phyloP scores from a whole-genome alignment of 306 rosid genomes.

The Vachellia collinsii region DNA sequence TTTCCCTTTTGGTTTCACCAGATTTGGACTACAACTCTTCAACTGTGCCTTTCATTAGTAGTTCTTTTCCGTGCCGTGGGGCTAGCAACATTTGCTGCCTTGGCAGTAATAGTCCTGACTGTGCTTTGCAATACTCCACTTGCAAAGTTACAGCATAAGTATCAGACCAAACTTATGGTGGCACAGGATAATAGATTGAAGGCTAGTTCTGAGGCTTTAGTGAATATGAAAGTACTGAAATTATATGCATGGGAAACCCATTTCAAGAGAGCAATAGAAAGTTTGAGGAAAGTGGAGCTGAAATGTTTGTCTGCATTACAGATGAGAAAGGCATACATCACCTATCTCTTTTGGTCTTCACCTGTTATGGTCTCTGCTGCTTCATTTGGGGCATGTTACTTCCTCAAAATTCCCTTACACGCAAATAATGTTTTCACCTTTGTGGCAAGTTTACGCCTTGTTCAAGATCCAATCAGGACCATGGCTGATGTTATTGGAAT shows the following conservation, averaged over 20 bases:
- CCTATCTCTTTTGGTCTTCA: slow-evolving; percentile 76
- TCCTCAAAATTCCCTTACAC: slow-evolving; percentile 73
- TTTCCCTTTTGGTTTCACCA: slow-evolving; percentile 91
- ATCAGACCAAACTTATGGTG: slow-evolving; percentile 76
- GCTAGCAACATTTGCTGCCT: slow-evolving; percentile 81
- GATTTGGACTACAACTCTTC: slow-evolving; percentile 88
- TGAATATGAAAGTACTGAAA: slow-evolving; percentile 86
- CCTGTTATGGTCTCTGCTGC: slow-evolving; percentile 86
- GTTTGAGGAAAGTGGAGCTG: slow-evolving; percentile 64
- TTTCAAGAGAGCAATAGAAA: slow-evolving; percentile 59
- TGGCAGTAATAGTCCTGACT: slow-evolving; percentile 69
- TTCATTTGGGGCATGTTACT: slow-evolving; percentile 79
- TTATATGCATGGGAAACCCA: slow-evolving; percentile 89
- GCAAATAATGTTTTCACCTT: slow-evolving; percentile 90
- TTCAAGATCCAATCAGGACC: slow-evolving; percentile 74
- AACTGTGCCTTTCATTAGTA: slow-evolving; percentile 64
- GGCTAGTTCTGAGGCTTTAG: slow-evolving; percentile 72
- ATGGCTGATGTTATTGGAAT: slow-evolving; percentile 81
- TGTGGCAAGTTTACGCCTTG: slow-evolving; percentile 83
- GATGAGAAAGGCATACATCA: slow-evolving; percentile 55
- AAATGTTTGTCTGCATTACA: slow-evolving; percentile 81
- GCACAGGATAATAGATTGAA: slow-evolving; percentile 83
- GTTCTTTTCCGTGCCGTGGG: slow-evolving; percentile 77
- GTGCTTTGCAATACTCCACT: slow-evolving; percentile 81
- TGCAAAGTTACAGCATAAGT: slow-evolving; percentile 82